These are phyloP conservation scores for Aureobasidium namibiae DNA, from an alignment of 2,329 filamentous ascomycete species.

Conservation along the genomic window DNA sequence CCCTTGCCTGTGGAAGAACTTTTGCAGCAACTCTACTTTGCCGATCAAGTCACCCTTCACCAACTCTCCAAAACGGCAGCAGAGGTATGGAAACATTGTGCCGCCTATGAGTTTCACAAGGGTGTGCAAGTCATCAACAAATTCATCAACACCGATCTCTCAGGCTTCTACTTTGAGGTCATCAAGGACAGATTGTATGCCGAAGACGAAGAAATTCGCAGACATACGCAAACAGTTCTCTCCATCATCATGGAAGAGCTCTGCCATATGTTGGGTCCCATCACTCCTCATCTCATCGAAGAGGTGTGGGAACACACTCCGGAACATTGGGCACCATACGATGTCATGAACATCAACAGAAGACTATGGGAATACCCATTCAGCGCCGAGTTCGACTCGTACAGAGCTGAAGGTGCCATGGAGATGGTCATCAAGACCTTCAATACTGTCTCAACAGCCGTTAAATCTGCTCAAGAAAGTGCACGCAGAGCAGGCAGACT, in stretches of 20 bases:
- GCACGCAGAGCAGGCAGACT: slow-evolving; percentile 64
- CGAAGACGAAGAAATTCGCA: slow-evolving; percentile 56
- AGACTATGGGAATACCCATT: slow-evolving; percentile 21
- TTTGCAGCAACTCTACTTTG: slow-evolving; percentile 17
- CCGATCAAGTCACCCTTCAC: slow-evolving; percentile 66
- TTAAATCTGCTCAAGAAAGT: slow-evolving; percentile 68
- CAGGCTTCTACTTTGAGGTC: slow-evolving; percentile 87
- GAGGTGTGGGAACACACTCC: slow-evolving; percentile 80
- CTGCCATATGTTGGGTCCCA: slow-evolving; percentile 68
- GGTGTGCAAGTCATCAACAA: slow-evolving; percentile 65
- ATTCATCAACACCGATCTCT: slow-evolving; percentile 77
- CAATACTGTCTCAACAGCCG: slow-evolving; percentile 49
- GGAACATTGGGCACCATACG: slow-evolving; percentile 42
- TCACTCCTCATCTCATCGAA: slow-evolving; percentile 76
- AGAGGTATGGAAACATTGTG: slow-evolving; percentile 57
- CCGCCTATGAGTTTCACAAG: slow-evolving; percentile 73
- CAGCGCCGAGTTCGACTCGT: slow-evolving; percentile 12
- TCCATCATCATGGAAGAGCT: slow-evolving; percentile 61
- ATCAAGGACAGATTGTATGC: slow-evolving; percentile 91
- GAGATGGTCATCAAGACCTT: slow-evolving; percentile 39
- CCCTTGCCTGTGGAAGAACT: slow-evolving; percentile 11
- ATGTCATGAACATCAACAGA: slow-evolving; percentile 19
- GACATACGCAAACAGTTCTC: slow-evolving; percentile 49
- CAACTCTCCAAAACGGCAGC: slow-evolving; percentile 61
- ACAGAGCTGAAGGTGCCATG: not conserved